Evolutionary conservation across 108 stramenopile species (phyloP), one percentile per base, ranked within the genome.

Genomic region (Cyclotella sp.): DNA sequence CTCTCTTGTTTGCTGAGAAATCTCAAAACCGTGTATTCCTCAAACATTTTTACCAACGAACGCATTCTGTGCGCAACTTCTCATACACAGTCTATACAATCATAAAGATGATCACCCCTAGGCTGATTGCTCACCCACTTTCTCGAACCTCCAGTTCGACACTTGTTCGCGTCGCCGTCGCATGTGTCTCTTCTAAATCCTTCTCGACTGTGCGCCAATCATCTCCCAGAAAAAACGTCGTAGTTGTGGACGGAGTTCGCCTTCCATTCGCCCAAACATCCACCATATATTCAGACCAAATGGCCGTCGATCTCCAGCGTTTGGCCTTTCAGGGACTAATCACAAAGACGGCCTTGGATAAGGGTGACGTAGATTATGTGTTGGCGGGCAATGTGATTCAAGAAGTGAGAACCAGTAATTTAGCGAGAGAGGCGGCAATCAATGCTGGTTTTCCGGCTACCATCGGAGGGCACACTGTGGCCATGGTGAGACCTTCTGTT

Each of bases 221-320:
- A 65, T 26, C 65, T n/a, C 19, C 43, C 29, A 69, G 61, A 62
- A 82, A 72, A 66, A 93, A 91, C 45, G 96, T 97, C 34, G 97
- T 98, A 26, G 73, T 99, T 63, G 95, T 99, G 47, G 92, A 96
- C 53, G 98, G 98, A n/a, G 88, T 92, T 27, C 94, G 98, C 52
- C 83, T 98, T 41, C 99, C 99, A 9, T 99, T 99, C 86, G 91
- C 91, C 57, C 73, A 87, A 84, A 87, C 94, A 16, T 86, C 90
- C 45, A 98, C 97, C 22, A 88, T 94, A 43, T 99, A 99, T 89
- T 81, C 95, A 52, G 96, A 99, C 74, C 75, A 92, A 72, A 59
- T 99, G 77, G 98, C 97, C 27, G 97, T 98, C 34, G 98, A 99
- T 85, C 85, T 99, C 18, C 96, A 94, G 60, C 95, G 96, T 57